These are phyloP conservation scores for Rhodamnia rubescens DNA, from an alignment of 345 rosid genomes.

Conservation along the genomic window DNA sequence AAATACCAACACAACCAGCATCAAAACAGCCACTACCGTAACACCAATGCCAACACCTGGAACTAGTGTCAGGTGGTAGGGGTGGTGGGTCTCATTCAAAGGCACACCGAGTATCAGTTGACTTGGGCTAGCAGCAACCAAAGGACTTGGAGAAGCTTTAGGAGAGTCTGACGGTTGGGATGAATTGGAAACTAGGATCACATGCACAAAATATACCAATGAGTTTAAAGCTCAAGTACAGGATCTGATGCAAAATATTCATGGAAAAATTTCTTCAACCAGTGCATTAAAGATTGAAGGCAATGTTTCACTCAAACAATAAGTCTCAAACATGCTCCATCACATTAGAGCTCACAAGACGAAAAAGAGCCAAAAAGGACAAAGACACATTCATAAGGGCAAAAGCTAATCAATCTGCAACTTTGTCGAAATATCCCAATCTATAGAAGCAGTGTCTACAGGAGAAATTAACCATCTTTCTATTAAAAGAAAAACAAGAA, in stretches of 20 bases:
- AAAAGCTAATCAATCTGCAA: not conserved
- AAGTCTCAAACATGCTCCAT: not conserved
- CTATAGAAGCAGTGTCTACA: not conserved
- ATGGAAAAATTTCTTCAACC: not conserved
- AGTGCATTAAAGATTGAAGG: not conserved
- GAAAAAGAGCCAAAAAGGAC: not conserved
- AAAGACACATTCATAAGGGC: not conserved
- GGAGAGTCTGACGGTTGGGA: constrained; percentile 38
- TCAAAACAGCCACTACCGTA: constrained; percentile 39
- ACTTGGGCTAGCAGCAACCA: constrained; percentile 60
- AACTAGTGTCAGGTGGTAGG: constrained; percentile 51
- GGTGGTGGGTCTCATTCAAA: constrained; percentile 29
- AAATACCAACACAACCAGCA: constrained; percentile 51
- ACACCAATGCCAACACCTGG: constrained; percentile 64
- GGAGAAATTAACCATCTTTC: not conserved
- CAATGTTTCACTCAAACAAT: not conserved
- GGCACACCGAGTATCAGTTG: constrained; percentile 30
- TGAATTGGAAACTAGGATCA: constrained; percentile 27
- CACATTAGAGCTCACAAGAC: not conserved
- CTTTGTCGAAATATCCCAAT: not conserved
- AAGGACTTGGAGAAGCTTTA: constrained; percentile 45
- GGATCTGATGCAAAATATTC: not conserved
- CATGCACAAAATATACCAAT: not conserved
- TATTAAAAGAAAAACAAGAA: not conserved
- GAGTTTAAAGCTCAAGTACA: not conserved